Conservation (phyloP, 164 flowering plant species). For the Vitis riparia region DNA sequence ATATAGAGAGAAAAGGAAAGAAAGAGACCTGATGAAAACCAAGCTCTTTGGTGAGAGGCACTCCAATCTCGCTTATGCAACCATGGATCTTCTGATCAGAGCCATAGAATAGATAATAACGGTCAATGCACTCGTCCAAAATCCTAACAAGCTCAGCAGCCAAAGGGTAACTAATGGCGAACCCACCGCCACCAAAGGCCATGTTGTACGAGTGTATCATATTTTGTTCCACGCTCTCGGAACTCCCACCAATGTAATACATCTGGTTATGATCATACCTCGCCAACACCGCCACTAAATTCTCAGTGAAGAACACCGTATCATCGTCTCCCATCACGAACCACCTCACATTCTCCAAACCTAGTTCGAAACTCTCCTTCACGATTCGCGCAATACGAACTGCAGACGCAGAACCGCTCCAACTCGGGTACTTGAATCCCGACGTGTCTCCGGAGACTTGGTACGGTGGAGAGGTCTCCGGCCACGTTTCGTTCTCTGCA, state of each 20-base stretch:
- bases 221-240: conserved; percentile 43
- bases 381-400: conserved; percentile 36
- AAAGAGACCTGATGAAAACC: conserved; percentile 80
- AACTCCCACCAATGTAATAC: conserved; percentile 40
- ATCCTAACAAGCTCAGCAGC: conserved; percentile 33
- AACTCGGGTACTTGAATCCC: conserved; percentile 46
- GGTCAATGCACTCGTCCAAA: conserved; percentile 36
- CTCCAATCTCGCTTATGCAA: conserved; percentile 69
- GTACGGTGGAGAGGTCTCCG: conserved; percentile 37
- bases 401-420: conserved; percentile 39
- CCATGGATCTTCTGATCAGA: conserved; percentile 42
- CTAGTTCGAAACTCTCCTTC: conserved; percentile 38
- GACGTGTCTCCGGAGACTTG: conserved; percentile 52
- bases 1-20: not conserved
- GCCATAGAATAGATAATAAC: conserved; percentile 32
- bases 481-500: conserved; percentile 26
- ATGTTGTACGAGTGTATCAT: conserved; percentile 28
- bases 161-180: conserved; percentile 44
- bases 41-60: conserved; percentile 60
- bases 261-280: conserved; percentile 41
- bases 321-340: conserved; percentile 50
- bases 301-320: conserved; percentile 37
- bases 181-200: conserved; percentile 48
- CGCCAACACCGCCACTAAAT: conserved; percentile 23
- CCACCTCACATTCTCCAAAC: conserved; percentile 32